Conservation (phyloP, 2,329 filamentous ascomycete genomes). For the Cladobotryum mycophilum region DNA sequence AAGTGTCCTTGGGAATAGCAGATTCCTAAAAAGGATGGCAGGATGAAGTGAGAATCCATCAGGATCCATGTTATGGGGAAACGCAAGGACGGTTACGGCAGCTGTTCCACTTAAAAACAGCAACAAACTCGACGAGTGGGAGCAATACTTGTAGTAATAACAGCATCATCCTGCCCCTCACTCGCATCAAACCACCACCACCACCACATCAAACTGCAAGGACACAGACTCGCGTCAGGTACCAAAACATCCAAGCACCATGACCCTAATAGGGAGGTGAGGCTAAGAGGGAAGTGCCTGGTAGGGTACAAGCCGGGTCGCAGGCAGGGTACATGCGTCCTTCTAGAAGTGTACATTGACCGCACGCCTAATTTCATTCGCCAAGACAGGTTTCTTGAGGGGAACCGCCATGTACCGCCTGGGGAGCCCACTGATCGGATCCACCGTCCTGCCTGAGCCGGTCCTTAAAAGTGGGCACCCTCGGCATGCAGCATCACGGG, state of each 20-base stretch:
- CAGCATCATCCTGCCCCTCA: not conserved
- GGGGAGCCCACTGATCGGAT: conserved; percentile 5
- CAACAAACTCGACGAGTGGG: no score
- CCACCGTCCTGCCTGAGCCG: conserved; percentile 1
- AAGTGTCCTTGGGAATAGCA: no score
- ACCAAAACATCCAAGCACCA: no score
- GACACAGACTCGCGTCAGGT: no score
- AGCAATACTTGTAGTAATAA: not conserved
- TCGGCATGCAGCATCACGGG: conserved; percentile 26
- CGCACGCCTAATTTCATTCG: no score
- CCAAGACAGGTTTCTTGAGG: not conserved
- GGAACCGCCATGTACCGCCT: conserved; percentile 4
- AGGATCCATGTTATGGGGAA: no score
- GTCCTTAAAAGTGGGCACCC: conserved; percentile 20
- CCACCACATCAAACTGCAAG: not conserved
- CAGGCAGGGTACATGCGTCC: conserved; percentile 4
- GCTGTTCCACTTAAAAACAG: no score
- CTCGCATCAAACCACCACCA: not conserved
- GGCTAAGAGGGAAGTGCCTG: no score
- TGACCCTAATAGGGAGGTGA: no score
- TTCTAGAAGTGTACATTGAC: not conserved
- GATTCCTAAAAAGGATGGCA: no score
- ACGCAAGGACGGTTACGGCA: no score
- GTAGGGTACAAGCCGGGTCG: no score
- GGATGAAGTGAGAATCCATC: not conserved